These are phyloP conservation scores for Anthracocystis panici-leucophaei DNA, from an alignment of 1,284 basidiomycete species.

Conservation along the genomic window DNA sequence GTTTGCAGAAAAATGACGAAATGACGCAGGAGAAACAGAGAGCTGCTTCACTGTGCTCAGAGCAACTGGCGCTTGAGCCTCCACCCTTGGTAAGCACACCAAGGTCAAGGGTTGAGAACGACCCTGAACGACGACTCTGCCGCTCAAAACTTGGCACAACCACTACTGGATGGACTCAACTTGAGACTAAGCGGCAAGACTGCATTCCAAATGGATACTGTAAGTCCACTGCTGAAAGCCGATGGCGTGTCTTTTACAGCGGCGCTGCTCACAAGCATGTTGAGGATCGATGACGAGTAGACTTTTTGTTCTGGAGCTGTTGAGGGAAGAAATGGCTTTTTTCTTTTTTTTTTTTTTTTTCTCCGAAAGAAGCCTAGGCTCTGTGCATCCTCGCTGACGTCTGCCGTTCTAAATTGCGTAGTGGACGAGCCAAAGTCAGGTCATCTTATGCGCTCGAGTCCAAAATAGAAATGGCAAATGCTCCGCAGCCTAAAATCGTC, in stretches of 20 bases:
- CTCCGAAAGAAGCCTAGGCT: not conserved
- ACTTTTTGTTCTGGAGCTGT: too few species aligned
- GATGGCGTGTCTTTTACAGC: not conserved
- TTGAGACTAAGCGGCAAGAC: too few species aligned
- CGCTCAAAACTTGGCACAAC: too few species aligned
- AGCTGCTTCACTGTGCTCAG: slow-evolving; percentile 3
- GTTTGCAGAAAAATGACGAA: slow-evolving; percentile 10
- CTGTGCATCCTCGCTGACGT: slow-evolving; percentile 5
- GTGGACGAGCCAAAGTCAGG: slow-evolving; percentile 29
- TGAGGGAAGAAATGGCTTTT: not conserved
- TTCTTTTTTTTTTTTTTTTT: too few species aligned
- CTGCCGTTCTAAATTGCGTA: not conserved
- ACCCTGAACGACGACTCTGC: too few species aligned
- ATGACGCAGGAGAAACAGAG: not conserved
- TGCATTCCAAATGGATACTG: too few species aligned
- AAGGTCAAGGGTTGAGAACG: too few species aligned
- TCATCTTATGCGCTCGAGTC: slow-evolving; percentile 25
- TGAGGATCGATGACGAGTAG: slow-evolving; percentile 1
- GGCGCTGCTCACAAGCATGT: not conserved
- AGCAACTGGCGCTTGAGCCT: too few species aligned
- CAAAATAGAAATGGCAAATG: slow-evolving; percentile 1
- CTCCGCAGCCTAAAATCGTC: slow-evolving; percentile 14
- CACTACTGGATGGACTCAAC: too few species aligned
- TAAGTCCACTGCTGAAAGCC: not conserved
- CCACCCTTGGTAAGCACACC: too few species aligned